Evolutionary conservation across 2,329 filamentous ascomycete genomes (phyloP).

Genomic region (Zarea fungicola): DNA sequence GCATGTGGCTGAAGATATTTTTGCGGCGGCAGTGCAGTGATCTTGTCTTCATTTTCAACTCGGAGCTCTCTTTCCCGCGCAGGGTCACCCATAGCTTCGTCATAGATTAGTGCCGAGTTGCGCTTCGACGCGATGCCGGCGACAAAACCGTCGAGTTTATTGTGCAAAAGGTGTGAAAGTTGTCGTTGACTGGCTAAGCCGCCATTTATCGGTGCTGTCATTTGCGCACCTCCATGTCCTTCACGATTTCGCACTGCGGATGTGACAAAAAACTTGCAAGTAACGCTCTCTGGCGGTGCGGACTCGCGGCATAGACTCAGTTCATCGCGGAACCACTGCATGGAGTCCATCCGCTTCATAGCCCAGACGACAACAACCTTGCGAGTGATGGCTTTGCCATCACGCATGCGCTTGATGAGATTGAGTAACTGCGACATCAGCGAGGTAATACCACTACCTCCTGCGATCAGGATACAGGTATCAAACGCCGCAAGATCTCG

Average conservation of each 20-base stretch:
- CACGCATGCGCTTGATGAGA: slow-evolving; percentile 93
- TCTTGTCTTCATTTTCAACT: slow-evolving; percentile 76
- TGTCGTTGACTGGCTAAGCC: slow-evolving; percentile 38
- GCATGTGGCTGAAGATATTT: slow-evolving; percentile 48
- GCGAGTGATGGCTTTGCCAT: slow-evolving; percentile 88
- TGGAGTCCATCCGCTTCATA: slow-evolving; percentile 81
- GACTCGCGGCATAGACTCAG: slow-evolving; percentile 85
- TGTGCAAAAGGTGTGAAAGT: slow-evolving; percentile 72
- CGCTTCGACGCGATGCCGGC: slow-evolving; percentile 82
- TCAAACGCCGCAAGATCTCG: slow-evolving; percentile 88
- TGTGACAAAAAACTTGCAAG: slow-evolving; percentile 93
- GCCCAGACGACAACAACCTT: slow-evolving; percentile 93
- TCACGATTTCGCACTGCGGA: slow-evolving; percentile 45
- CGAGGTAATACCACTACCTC: slow-evolving; percentile 90
- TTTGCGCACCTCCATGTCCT: slow-evolving; percentile 26
- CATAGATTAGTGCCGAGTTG: slow-evolving; percentile 75
- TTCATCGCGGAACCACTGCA: slow-evolving; percentile 98
- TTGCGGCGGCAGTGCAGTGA: slow-evolving; percentile 71
- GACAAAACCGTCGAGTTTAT: slow-evolving; percentile 82
- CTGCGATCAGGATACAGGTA: slow-evolving; percentile 86
- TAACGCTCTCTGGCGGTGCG: slow-evolving; percentile 81
- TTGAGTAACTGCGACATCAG: slow-evolving; percentile 87
- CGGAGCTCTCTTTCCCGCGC: slow-evolving; percentile 76
- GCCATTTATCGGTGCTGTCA: slow-evolving; percentile 40
- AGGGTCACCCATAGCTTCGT: slow-evolving; percentile 72